Percentiles rank a stretch among this genome's conserved stretches.
Evolutionary conservation across 768 basidiomycete genomes (phyloP).

Genomic region (Tubosaeta brunneosetosa): DNA sequence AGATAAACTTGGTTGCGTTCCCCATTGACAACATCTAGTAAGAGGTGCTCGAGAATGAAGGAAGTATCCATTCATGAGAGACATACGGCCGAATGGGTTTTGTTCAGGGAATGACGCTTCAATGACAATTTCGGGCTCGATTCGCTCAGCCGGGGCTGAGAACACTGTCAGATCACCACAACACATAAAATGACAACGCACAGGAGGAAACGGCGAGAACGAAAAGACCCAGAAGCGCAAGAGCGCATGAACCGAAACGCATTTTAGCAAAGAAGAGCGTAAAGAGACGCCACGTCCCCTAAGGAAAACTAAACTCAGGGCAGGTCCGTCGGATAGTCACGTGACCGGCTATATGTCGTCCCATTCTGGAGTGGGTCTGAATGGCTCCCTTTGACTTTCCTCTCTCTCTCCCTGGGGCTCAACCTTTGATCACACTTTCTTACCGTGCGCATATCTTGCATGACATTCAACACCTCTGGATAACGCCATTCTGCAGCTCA

Average conservation of each 20-base stretch:
- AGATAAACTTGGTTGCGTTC: constrained; percentile 68
- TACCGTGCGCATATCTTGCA: constrained; percentile 43
- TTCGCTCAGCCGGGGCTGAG: constrained; percentile 28
- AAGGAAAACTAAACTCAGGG: constrained; percentile 22
- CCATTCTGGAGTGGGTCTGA: too few relatives aligned
- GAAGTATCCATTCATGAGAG: background rate
- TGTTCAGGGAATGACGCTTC: constrained; percentile 61
- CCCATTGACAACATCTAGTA: constrained; percentile 77
- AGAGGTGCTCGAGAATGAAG: constrained; percentile 6
- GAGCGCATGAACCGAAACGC: constrained; percentile 31
- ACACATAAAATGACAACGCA: constrained; percentile 8
- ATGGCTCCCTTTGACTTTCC: constrained; percentile 27
- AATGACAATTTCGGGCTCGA: constrained; percentile 51
- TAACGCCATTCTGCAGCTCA: constrained; percentile 22
- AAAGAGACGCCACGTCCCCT: constrained; percentile 25
- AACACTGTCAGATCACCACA: constrained; percentile 2
- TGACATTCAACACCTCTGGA: background rate
- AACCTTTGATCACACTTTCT: constrained; percentile 61
- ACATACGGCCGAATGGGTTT: constrained; percentile 76
- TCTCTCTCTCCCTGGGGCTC: constrained; percentile 42
- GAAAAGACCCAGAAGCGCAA: constrained; percentile 28
- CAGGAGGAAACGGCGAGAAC: constrained; percentile 29
- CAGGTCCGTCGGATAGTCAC: constrained; percentile 18
- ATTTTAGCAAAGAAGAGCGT: constrained; percentile 17
- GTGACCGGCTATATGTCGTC: constrained; percentile 4